These are phyloP conservation scores for Tulasnella sp. DNA, from an alignment of 768 basidiomycete genomes.

Conservation along the genomic window DNA sequence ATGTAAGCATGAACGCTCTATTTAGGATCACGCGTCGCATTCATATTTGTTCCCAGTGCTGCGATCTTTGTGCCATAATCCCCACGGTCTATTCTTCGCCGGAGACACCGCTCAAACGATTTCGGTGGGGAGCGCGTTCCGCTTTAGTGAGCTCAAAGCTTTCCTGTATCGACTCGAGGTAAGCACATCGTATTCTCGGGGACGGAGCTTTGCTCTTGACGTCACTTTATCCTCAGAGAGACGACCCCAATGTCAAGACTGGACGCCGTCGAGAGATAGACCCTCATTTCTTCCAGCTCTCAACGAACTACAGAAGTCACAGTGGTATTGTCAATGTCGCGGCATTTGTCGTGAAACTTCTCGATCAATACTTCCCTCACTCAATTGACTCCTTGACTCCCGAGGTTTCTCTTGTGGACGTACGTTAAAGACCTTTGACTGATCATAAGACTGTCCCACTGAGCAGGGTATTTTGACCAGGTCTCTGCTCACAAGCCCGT, in stretches of 20 bases:
- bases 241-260: not conserved
- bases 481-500: constrained; percentile 1
- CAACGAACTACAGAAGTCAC: constrained; percentile 59
- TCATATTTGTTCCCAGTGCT: constrained; percentile 34
- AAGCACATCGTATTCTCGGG: not conserved
- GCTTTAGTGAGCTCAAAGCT: constrained; percentile 60
- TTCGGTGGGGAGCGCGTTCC: constrained; percentile 57
- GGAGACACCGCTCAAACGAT: constrained; percentile 76
- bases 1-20: constrained; percentile 29
- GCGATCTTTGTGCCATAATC: constrained; percentile 48
- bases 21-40: not conserved
- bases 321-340: constrained; percentile 66
- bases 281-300: constrained; percentile 39
- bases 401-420: constrained; percentile 37
- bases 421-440: not conserved
- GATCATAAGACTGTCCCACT: not conserved
- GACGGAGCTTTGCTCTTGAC: not conserved
- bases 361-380: constrained; percentile 49
- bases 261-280: constrained; percentile 5
- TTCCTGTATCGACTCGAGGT: constrained; percentile 56
- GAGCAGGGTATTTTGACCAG: not conserved
- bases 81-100: constrained; percentile 65
- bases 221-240: not conserved
- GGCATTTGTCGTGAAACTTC: constrained; percentile 49
- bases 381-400: constrained; percentile 47